Evolutionary conservation across 345 rosid species (phyloP).

Genomic region (Erodium maritimum): DNA sequence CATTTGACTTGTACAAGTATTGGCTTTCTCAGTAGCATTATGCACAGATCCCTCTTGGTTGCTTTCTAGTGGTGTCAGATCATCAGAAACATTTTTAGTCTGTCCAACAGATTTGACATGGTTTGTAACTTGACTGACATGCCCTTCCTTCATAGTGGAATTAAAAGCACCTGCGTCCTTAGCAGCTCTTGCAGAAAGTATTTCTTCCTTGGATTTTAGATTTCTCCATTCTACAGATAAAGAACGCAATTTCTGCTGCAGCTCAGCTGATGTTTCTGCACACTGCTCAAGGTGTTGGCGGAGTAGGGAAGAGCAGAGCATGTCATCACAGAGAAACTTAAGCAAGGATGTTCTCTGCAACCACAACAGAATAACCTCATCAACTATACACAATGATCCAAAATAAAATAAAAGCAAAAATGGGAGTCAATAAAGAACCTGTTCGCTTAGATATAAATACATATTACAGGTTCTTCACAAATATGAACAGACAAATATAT

Average conservation of each 20-base stretch:
- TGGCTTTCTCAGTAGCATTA: conserved; percentile 22
- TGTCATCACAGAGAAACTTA: conserved; percentile 80
- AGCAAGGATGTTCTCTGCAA: conserved; percentile 77
- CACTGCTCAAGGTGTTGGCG: conserved; percentile 94
- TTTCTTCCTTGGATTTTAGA: conserved; percentile 58
- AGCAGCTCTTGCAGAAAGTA: conserved; percentile 44
- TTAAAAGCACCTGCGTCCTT: conserved; percentile 27
- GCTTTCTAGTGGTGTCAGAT: conserved; percentile 20
- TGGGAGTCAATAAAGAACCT: background rate
- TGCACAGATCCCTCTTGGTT: conserved; percentile 16
- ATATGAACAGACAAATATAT: too few species aligned
- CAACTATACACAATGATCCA: conserved; percentile 8
- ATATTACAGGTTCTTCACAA: background rate
- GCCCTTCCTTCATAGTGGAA: conserved; percentile 30
- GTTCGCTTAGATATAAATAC: background rate
- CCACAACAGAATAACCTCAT: conserved; percentile 11
- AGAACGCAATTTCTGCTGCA: conserved; percentile 83
- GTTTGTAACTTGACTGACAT: conserved; percentile 14
- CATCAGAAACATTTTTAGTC: conserved; percentile 19
- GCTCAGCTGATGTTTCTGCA: conserved; percentile 53
- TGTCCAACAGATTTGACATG: conserved; percentile 11
- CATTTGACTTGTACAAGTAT: conserved; percentile 10
- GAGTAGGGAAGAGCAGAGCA: conserved; percentile 65
- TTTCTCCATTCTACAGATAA: conserved; percentile 54
- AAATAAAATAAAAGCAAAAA: conserved; percentile 1